Evolutionary conservation across 1,284 basidiomycete species (phyloP), one percentile per base, ranked within the genome.

Genomic region (Wallemia mellicola): DNA sequence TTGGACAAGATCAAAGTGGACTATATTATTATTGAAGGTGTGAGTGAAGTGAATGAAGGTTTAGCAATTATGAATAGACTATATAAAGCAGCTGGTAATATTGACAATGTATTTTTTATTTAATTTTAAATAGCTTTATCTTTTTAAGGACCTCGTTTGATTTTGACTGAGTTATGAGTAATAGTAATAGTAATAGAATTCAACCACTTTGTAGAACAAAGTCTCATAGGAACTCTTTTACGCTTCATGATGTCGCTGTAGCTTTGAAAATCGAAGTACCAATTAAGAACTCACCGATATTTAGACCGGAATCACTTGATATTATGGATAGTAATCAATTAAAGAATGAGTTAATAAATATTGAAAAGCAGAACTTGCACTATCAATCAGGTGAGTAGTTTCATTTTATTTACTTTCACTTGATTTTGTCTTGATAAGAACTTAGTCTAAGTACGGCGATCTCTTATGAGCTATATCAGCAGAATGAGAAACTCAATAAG

Each of bases 1-100:
- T 73, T 95, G 38, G 91, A 96, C 65, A 71, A 69, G 59, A 71
- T 75, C 56, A 80, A 80, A 1, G 88, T 88, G 3, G 80, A 89
- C 65, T 66, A 81, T 27, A 96, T 99, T 64, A 69, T 96, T 17
- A 78, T 94, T 59, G 91, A 98, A 70, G 87, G 82, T 61, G 76
- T 95, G 22, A 70, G 74, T 30, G 87, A 95, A 68, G 76, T 77
- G 24, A 78, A 80, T 27, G 82, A 95, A 64, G 94, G 92, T 0
- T 70, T 96, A 57, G 94, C 94, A 1, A 79, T 98, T 26, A 96
- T 96, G 91, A 96, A 98, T 68, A 76, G 92, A n/a, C 78, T 91
- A n/a, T 78, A 78, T 62, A 98, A 98, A 69, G 92, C 94, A 1
- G 88, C 89, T 1, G 79, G 81, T 11, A 48, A 48, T n/a, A 3